phyloP scores from a whole-genome alignment of 1,139 yeast genomes.

The Zygoascus meyerae region DNA sequence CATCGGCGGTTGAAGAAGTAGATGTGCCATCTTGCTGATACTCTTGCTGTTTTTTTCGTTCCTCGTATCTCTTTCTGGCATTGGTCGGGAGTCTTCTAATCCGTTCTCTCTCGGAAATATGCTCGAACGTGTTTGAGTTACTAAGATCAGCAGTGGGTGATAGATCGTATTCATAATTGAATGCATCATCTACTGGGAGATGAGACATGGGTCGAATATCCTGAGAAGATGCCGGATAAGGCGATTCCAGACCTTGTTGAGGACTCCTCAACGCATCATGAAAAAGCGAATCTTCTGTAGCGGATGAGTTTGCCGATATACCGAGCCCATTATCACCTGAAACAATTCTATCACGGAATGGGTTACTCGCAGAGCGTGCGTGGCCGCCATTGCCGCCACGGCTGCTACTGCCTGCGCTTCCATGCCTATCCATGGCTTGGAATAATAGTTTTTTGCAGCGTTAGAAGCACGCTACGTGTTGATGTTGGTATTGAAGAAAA shows the following conservation, averaged over 20 bases:
- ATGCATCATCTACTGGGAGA: conserved; percentile 26
- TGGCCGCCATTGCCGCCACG: background rate
- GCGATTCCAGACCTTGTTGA: background rate
- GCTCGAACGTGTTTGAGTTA: conserved; percentile 1
- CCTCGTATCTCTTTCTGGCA: background rate
- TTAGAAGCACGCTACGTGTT: background rate
- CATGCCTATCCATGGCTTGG: background rate
- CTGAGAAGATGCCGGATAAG: conserved; percentile 2
- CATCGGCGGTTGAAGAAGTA: conserved; percentile 8
- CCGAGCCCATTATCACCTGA: background rate
- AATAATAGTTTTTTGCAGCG: background rate
- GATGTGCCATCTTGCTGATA: conserved; percentile 6
- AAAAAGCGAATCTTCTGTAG: background rate
- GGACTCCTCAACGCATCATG: background rate
- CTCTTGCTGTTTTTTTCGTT: background rate
- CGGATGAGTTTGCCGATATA: background rate
- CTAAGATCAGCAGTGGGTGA: conserved; percentile 2
- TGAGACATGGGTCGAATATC: conserved; percentile 21
- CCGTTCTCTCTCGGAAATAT: conserved; percentile 4
- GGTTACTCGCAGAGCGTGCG: conserved; percentile 1
- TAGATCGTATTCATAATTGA: conserved; percentile 13
- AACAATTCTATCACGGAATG: conserved; percentile 1
- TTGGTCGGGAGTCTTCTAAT: conserved; percentile 3
- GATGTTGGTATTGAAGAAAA: background rate
- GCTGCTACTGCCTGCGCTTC: background rate